Evolutionary conservation across 805 yeast genomes (phyloP), one percentile per base, ranked within the genome.

Genomic region (Debaryomyces maramus): DNA sequence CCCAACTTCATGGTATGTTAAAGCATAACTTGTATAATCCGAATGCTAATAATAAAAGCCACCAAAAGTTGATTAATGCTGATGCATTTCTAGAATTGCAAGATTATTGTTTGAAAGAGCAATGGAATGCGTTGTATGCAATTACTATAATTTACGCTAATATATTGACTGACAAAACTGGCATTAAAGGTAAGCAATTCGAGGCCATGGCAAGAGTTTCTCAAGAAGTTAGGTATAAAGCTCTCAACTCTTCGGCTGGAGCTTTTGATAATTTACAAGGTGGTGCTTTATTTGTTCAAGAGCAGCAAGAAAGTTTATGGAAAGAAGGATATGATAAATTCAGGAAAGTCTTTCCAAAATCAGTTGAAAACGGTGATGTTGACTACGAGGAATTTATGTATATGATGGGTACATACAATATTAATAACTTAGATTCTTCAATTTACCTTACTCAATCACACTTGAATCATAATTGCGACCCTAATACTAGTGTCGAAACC

Each of bases 381-480:
- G 46, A 71, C 11, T 78, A 75, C 47, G 78, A 79, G 23, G 80
- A 77, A 43, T 88, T 71, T 52, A 58, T 85, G 57, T 63, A 60
- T 41, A 78, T 78, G 61, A 60, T 87, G 50, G 95, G 95, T 2
- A 76, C 81, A 43, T 84, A 80, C 55, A 84, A 85, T 60, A 76
- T 87, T 50, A 87, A 87, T 61, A 84, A 85, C 51, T 65, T 83
- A 37, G 82, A 81, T 39, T 80, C 84, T 2, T 76, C 80, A 35
- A 53, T 85, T 13, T 87, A 70, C 56, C 67, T 79, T 44, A 55
- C 72, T 6, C 85, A 83, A 45, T 79, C 93, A 0, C 85, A 85
- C 53, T 63, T 87, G 52, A 87, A 87, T 53, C 96, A 88, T 56
- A 72, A 70, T 51, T 88, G 96, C 64, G 79, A 73, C 29, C 90